Conservation (phyloP, 495 filamentous ascomycete genomes). For the Aspergillus wentii region DNA sequence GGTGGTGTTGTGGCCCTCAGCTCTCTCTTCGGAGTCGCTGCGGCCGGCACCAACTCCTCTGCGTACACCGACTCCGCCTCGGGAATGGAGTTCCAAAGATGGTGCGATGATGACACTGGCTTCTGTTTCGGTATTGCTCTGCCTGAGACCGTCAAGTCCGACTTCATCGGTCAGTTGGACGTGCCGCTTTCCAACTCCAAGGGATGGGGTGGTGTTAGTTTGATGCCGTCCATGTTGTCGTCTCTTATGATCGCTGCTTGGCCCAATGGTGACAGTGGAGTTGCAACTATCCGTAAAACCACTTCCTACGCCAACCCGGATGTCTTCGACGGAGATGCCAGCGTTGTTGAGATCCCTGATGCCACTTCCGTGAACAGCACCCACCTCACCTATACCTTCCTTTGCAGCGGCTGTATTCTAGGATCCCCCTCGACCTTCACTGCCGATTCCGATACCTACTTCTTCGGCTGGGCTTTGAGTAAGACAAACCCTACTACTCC, state of each 20-base stretch:
- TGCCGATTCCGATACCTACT: constrained; percentile 7
- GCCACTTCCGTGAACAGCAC: constrained; percentile 31
- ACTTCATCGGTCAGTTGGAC: constrained; percentile 36
- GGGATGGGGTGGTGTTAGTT: constrained; percentile 27
- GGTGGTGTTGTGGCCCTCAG: constrained; percentile 9
- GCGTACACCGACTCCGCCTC: constrained; percentile 30
- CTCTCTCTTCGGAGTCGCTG: constrained; percentile 6
- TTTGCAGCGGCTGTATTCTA: constrained; percentile 27
- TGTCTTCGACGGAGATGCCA: constrained; percentile 14
- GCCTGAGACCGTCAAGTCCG: constrained; percentile 21
- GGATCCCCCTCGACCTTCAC: constrained; percentile 16
- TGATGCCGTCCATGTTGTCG: constrained; percentile 27
- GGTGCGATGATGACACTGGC: constrained; percentile 18
- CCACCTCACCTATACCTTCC: constrained; percentile 33
- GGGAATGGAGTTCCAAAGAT: constrained; percentile 31
- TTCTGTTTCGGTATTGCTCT: constrained; percentile 32
- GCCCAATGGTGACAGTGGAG: constrained; percentile 26
- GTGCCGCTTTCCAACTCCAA: constrained; percentile 12
- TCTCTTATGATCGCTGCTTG: constrained; percentile 33
- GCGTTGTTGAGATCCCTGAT: constrained; percentile 21
- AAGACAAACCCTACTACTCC: constrained; percentile 14
- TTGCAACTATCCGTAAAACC: constrained; percentile 27
- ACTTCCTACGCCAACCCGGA: constrained; percentile 17
- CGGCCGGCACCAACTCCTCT: constrained; percentile 10
- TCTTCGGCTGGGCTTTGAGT: constrained; percentile 25